Base-by-base conservation (phyloP, 202 grass and related monocot genomes). In the Panicum hallii region DNA sequence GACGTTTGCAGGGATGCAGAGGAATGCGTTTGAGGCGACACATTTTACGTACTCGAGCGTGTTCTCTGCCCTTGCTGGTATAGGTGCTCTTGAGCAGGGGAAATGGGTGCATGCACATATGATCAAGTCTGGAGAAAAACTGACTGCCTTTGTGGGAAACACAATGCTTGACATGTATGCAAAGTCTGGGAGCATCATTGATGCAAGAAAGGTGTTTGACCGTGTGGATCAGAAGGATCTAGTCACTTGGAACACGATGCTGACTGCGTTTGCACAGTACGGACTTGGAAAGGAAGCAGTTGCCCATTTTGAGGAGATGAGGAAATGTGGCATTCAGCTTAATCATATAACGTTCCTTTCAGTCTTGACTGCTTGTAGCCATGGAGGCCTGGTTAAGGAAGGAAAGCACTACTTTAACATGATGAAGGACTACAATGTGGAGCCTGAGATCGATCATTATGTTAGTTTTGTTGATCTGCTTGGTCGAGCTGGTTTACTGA, bases 171-270 rank as follows among this genome's bases (percentile, higher is more conserved):
- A 88, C 82, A 93, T 97, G 94, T 97, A 93, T 79, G 94, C 94
- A 55, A 97, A 93, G 67, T 90, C 91, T 16, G 94, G 94, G 3
- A 88, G 86, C 64, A 79, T 97, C 43, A 20, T 64, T 9, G 91
- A 97, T n/a, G 86, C 89, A 7, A 90, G 49, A 19, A 90, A 89
- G 60, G 79, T 93, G 53, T 97, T 97, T 85, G 74, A 84, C 46
- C 90, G 80, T 79, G 76, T 97, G 85, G 87, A 83, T 9, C 20
- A 79, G 15, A 97, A 75, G 78, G 94, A 97, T 84, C 12, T 84
- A 30, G 83, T 97, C 84, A 92, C 89, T 34, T 97, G 94, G 94
- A 97, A 97, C 75, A 87, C 91, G 9, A 91, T 97, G 83, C 90
- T 97, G 46, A 93, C 91, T 43, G 89, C 88, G 17, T 90, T 90